Conservation (phyloP, 805 yeast species). For the Teunomyces funiuensis region DNA sequence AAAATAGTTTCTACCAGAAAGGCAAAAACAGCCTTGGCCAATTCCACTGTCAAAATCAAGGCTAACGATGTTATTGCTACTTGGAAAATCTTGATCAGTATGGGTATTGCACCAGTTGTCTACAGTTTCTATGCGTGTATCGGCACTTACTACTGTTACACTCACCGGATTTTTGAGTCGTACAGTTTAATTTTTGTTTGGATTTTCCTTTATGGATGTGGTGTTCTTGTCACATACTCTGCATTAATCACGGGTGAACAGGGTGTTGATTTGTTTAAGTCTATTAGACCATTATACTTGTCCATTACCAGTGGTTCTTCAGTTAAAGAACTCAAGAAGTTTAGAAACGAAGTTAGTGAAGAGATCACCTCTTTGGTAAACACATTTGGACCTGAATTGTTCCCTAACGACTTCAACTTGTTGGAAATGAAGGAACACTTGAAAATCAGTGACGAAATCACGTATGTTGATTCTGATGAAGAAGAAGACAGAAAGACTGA, state of each 20-base stretch:
- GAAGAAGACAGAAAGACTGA: conserved; percentile 52
- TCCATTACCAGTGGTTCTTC: conserved; percentile 60
- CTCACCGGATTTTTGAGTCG: conserved; percentile 13
- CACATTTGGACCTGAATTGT: conserved; percentile 77
- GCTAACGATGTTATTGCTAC: conserved; percentile 96
- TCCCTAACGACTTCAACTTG: conserved; percentile 74
- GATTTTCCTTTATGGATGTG: conserved; percentile 53
- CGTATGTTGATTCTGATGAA: conserved; percentile 43
- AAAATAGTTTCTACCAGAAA: conserved; percentile 71
- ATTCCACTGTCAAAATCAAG: conserved; percentile 83
- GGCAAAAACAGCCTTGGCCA: conserved; percentile 76
- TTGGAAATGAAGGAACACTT: conserved; percentile 44
- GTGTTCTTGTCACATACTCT: conserved; percentile 79
- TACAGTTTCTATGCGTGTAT: conserved; percentile 77
- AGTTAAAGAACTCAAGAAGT: conserved; percentile 55
- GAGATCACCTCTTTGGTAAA: conserved; percentile 81
- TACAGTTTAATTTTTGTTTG: conserved; percentile 40
- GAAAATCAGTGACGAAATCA: conserved; percentile 26
- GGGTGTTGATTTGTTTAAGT: conserved; percentile 85
- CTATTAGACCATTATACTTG: conserved; percentile 76
- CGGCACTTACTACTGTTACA: conserved; percentile 42
- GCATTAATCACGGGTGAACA: conserved; percentile 90
- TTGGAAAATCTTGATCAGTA: conserved; percentile 89
- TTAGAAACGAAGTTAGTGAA: conserved; percentile 61
- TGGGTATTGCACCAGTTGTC: conserved; percentile 85